Base-by-base conservation (phyloP, 2,329 filamentous ascomycete species). In the Cladosporium austrohemisphaericum region DNA sequence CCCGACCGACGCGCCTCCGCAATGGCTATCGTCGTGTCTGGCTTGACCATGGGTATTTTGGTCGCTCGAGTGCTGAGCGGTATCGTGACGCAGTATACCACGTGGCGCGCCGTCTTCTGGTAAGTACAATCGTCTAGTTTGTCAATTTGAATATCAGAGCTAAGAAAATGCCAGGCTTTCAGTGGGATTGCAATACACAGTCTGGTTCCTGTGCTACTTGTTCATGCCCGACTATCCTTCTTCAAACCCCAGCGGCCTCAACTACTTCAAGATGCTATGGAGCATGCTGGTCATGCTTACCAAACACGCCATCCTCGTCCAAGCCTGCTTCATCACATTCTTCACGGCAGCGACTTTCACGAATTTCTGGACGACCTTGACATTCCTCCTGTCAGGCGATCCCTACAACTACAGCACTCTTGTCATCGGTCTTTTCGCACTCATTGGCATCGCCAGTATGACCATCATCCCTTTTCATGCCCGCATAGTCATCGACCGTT, bases 171-270 rank as follows among this genome's bases (percentile, higher is more conserved):
- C n/a, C n/a, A n/a, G n/a, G 38, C 73, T 91, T 52, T 78, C 85
- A 0, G 78, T 91, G 4, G 86, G 76, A 0, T 71, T 87, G 0
- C 88, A 93, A 66, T 84, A 80, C 58, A 61, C 80, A 7, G 83
- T 92, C 53, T 77, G 84, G 49, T 55, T 71, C 5, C 68, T 84
- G 0, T 76, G 92, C 5, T 91, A 80, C 71, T 63, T 82, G 36
- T 87, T 83, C 66, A 85, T 93, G 83, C 87, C 87, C 0, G 86
- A 91, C 64, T 93, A 93, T 57, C 88, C 87, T 0, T 77, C 79
- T 1, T 85, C 85, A 3, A 91, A 90, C 61, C 81, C 80, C 0
- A 68, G 71, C 1, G 79, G 80, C 0, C 66, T 85, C 11, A 80
- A 79, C 52, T 92, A 91, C 63, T 76, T 80, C 53, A 69, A 71